Evolutionary conservation across 768 basidiomycete genomes (phyloP).

Genomic region (Leccinum longicurvipes): DNA sequence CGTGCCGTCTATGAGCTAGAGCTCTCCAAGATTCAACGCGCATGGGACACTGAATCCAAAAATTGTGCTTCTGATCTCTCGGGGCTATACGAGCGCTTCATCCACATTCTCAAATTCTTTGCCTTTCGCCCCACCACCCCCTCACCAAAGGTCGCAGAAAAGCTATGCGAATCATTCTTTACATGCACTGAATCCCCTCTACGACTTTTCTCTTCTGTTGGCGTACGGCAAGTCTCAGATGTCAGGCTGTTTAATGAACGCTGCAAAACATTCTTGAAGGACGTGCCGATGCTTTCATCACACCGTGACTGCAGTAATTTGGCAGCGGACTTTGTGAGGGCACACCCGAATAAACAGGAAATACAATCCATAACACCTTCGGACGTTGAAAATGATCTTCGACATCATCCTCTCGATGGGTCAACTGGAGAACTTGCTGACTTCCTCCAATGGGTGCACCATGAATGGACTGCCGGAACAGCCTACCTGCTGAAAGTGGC

Average conservation of each 20-base stretch:
- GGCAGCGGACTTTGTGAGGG: slow-evolving; percentile 47
- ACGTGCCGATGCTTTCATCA: slow-evolving; percentile 66
- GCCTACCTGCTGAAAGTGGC: background rate
- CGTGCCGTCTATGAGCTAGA: background rate
- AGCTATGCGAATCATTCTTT: slow-evolving; percentile 80
- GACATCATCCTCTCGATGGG: background rate
- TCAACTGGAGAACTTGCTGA: background rate
- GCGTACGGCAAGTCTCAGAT: slow-evolving; percentile 59
- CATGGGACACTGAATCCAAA: background rate
- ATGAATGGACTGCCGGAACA: background rate
- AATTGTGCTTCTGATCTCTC: background rate
- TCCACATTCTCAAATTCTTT: slow-evolving; percentile 11
- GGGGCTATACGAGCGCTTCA: background rate
- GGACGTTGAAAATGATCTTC: slow-evolving; percentile 1
- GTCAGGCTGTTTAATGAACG: slow-evolving; percentile 32
- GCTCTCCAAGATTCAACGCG: background rate
- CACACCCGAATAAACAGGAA: background rate
- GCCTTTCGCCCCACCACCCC: slow-evolving; percentile 50
- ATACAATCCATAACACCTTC: background rate
- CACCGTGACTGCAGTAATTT: slow-evolving; percentile 48
- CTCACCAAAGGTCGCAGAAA: slow-evolving; percentile 56
- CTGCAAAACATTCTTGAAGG: slow-evolving; percentile 42
- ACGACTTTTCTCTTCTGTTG: background rate
- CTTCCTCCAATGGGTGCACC: slow-evolving; percentile 6
- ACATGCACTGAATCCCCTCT: slow-evolving; percentile 37